Base-by-base conservation (phyloP, 2,329 filamentous ascomycete genomes). In the Botrytis tulipae region DNA sequence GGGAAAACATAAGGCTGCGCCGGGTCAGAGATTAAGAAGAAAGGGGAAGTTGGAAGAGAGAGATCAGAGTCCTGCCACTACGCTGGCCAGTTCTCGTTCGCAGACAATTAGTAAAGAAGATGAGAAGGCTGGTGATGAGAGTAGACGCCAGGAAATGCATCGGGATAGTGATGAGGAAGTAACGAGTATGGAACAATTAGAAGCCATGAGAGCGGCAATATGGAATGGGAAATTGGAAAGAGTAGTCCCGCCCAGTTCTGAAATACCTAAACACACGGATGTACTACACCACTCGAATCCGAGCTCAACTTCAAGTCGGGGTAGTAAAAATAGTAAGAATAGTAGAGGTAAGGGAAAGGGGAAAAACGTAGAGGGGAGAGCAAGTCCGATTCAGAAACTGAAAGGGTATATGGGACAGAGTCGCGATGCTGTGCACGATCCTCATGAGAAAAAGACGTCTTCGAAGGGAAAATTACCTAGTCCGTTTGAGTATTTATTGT, bases 401-500 rank as follows among this genome's bases (percentile, higher is more conserved):
- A 68, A 68, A 35, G 71, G 57, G 7, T 73, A 73, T 42, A 69
- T 73, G 25, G 71, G 63, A 16, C 48, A 60, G 20, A 37, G 40
- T 4, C 51, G n/a, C 8, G 63, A 46, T 18, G 40, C 18, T 32
- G 51, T 48, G 10, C 32, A 71, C 42, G 70, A 71, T 20, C 40
- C 20, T 35, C 18, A 46, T n/a, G 70, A 51, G 32, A 71, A 40
- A 3, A 71, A 57, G n/a, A 42, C 66, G 9, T 32, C 20, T 42
- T 57, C n/a, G 35, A 65, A 65, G 32, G 29, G 44, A 44, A 73
- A 69, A 20, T 18, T 69, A 20, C 62, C 71, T 22, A 59, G 22
- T 20, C 71, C 71, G 3, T 73, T 73, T 59, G 71, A 73, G 2
- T 69, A 69, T 25, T 48, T 73, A 9, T 25, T 54, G 59, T 65